Evolutionary conservation across 495 filamentous ascomycete species (phyloP).

Genomic region (Thermothielavioides terrestris): DNA sequence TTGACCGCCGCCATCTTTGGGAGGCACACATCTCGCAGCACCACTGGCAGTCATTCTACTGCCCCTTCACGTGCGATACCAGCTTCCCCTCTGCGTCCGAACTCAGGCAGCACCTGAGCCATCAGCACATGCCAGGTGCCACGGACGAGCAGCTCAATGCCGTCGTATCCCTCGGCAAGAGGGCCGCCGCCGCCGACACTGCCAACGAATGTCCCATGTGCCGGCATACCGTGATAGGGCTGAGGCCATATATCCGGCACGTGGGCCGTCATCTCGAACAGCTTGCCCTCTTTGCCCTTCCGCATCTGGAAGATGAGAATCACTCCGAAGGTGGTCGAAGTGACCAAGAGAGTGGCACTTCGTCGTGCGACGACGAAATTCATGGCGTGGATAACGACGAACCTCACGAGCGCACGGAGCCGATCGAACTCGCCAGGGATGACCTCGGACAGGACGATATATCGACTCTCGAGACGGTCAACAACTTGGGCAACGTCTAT

Average conservation of each 20-base stretch:
- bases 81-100: background rate
- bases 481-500: too few species aligned
- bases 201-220: background rate
- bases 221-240: background rate
- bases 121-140: background rate
- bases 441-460: too few species aligned
- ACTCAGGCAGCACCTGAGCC: background rate
- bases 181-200: background rate
- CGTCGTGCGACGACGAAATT: too few species aligned
- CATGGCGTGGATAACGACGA: too few species aligned
- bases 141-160: background rate
- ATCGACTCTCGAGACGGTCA: too few species aligned
- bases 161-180: background rate
- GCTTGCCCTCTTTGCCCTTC: background rate
- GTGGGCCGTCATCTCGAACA: background rate
- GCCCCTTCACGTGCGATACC: background rate
- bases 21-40: background rate
- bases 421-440: too few species aligned
- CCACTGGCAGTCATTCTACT: background rate
- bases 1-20: background rate
- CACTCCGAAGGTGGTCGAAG: too few species aligned
- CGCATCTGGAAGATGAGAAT: background rate
- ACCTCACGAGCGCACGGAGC: too few species aligned
- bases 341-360: too few species aligned
- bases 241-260: background rate